Conservation (phyloP, 2,329 filamentous ascomycete species). For the Penicillium sp. region DNA sequence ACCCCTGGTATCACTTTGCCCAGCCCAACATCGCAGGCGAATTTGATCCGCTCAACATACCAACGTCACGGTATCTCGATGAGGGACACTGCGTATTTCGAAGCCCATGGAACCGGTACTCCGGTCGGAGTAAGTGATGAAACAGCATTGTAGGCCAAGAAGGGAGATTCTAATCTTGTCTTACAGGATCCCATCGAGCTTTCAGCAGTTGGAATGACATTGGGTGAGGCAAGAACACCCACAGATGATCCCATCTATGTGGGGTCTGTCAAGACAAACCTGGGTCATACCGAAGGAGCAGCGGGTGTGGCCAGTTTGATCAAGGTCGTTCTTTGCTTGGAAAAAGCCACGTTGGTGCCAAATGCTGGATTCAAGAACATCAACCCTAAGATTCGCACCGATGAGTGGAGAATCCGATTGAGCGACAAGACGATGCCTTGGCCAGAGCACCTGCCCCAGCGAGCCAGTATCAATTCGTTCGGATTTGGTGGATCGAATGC, state of each 20-base stretch:
- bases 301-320: conserved; percentile 54
- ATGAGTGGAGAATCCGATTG: conserved; percentile 21
- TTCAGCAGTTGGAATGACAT: conserved; percentile 18
- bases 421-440: conserved; percentile 19
- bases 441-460: conserved; percentile 19
- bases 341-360: conserved; percentile 43
- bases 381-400: conserved; percentile 43
- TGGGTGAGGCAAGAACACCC: conserved; percentile 13
- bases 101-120: conserved; percentile 47
- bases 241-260: conserved; percentile 24
- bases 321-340: conserved; percentile 47
- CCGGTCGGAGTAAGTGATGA: conserved; percentile 26
- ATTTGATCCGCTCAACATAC: conserved; percentile 41
- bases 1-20: conserved; percentile 45
- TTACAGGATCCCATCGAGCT: conserved; percentile 18
- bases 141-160: rapidly evolving
- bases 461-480: conserved; percentile 30
- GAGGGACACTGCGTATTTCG: conserved; percentile 32
- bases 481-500: conserved; percentile 33
- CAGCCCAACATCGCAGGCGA: conserved; percentile 36
- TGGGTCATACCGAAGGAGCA: conserved; percentile 54
- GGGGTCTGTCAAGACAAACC: conserved; percentile 33
- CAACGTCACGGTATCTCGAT: conserved; percentile 17
- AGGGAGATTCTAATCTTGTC: background rate
- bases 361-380: conserved; percentile 48